Conservation (phyloP, 2,329 filamentous ascomycete species). For the Salinomyces thailandicus region DNA sequence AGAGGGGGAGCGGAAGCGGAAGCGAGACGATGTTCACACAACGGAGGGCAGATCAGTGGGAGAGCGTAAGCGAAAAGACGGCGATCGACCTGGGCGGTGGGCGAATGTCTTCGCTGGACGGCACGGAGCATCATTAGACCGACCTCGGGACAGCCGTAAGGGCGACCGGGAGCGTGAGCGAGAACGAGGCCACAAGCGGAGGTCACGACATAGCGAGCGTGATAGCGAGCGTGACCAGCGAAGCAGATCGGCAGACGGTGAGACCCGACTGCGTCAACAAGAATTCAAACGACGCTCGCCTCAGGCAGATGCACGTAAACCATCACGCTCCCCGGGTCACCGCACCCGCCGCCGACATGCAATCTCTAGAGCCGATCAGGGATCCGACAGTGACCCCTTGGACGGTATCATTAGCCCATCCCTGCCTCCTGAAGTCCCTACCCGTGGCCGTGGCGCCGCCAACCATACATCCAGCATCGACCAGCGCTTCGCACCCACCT, state of each 20-base stretch:
- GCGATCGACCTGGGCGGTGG: conserved; percentile 14
- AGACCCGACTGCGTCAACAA: not conserved
- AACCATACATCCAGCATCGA: conserved; percentile 59
- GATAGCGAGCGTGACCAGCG: not conserved
- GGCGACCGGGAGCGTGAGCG: not conserved
- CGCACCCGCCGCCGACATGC: not conserved
- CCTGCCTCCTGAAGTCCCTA: conserved; percentile 35
- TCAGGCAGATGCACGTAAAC: no score
- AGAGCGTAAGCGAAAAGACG: conserved; percentile 4
- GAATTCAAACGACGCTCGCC: not conserved
- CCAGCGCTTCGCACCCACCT: conserved; percentile 60
- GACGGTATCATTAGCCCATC: conserved; percentile 66
- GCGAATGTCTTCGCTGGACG: conserved; percentile 10
- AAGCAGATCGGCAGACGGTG: not conserved
- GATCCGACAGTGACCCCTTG: conserved; percentile 58
- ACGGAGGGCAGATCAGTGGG: conserved; percentile 4
- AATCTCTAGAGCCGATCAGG: not conserved
- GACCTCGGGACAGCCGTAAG: not conserved
- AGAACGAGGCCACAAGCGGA: not conserved
- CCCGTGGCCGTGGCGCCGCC: conserved; percentile 59
- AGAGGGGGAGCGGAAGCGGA: conserved; percentile 40
- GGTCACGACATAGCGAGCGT: not conserved
- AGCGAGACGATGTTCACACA: conserved; percentile 6
- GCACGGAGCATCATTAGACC: no score
- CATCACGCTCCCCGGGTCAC: not conserved